Conservation (phyloP, 768 basidiomycete genomes). For the Xanthoconium stramineum region DNA sequence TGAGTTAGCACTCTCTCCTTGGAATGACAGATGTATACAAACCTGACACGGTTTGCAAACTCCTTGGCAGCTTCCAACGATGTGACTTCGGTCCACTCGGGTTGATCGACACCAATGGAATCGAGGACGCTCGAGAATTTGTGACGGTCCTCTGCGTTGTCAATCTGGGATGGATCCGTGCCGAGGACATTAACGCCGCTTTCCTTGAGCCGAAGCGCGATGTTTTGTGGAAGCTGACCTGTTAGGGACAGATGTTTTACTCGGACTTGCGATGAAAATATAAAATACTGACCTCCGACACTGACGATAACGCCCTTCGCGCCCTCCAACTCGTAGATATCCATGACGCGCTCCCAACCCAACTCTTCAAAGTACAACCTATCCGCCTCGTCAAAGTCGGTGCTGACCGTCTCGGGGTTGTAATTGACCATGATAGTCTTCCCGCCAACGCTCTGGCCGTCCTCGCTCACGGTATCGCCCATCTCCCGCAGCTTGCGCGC, state of each 20-base stretch:
- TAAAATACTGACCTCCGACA: slow-evolving; percentile 73
- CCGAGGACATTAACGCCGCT: slow-evolving; percentile 91
- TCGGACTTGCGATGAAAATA: neutral
- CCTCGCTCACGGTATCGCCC: slow-evolving; percentile 42
- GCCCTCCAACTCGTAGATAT: slow-evolving; percentile 95
- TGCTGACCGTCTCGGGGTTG: slow-evolving; percentile 99
- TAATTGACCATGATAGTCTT: slow-evolving; percentile 99
- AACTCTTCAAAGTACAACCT: slow-evolving; percentile 98
- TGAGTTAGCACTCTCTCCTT: neutral
- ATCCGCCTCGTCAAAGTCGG: slow-evolving; percentile 99
- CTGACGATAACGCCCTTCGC: slow-evolving; percentile 94
- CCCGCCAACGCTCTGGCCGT: slow-evolving; percentile 36
- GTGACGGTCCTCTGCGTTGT: slow-evolving; percentile 97
- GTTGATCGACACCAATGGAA: slow-evolving; percentile 93
- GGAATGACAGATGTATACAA: neutral
- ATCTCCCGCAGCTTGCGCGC: slow-evolving; percentile 87
- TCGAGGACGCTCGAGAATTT: slow-evolving; percentile 98
- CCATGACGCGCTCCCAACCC: slow-evolving; percentile 98
- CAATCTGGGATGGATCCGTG: slow-evolving; percentile 93
- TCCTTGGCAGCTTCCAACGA: slow-evolving; percentile 86
- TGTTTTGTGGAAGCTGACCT: slow-evolving; percentile 99
- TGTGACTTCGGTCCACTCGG: slow-evolving; percentile 91
- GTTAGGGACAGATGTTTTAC: neutral
- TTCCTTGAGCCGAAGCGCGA: slow-evolving; percentile 91
- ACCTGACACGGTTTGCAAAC: slow-evolving; percentile 83